Conservation (phyloP, 768 basidiomycete genomes). For the Pilatotrama ljubarskyi region DNA sequence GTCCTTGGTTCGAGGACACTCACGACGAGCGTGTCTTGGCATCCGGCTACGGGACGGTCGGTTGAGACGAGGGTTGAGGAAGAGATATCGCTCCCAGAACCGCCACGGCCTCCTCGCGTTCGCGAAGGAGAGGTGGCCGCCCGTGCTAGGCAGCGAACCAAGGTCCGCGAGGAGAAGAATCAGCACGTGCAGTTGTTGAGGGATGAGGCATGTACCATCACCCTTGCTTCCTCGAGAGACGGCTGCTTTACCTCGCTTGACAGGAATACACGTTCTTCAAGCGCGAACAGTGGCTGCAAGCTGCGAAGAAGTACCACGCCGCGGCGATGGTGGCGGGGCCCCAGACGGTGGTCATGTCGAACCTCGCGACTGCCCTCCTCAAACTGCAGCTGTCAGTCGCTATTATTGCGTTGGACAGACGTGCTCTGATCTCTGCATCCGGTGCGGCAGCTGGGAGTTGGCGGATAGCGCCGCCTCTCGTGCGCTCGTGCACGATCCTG, state of each 20-base stretch:
- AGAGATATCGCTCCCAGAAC: slow-evolving; percentile 1
- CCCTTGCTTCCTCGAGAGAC: too few species aligned
- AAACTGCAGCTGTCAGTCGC: slow-evolving; percentile 36
- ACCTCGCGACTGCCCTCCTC: slow-evolving; percentile 45
- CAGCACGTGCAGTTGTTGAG: slow-evolving; percentile 31
- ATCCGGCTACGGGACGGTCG: background rate
- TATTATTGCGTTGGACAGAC: background rate
- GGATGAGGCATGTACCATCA: slow-evolving; percentile 46
- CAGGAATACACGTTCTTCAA: slow-evolving; percentile 44
- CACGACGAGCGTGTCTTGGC: background rate
- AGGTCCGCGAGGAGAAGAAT: slow-evolving; percentile 23
- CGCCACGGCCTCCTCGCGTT: background rate
- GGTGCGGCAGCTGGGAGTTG: slow-evolving; percentile 24
- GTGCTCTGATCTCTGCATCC: background rate
- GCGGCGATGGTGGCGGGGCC: slow-evolving; percentile 41
- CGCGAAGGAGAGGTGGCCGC: slow-evolving; percentile 12
- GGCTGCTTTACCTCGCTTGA: too few species aligned
- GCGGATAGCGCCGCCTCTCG: slow-evolving; percentile 33
- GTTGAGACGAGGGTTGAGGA: background rate
- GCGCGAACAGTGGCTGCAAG: slow-evolving; percentile 36
- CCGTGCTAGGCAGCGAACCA: slow-evolving; percentile 14
- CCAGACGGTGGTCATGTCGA: slow-evolving; percentile 40
- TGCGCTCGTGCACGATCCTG: slow-evolving; percentile 33
- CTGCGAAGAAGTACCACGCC: slow-evolving; percentile 41
- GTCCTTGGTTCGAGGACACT: slow-evolving; percentile 7